Conservation (phyloP, 2,329 filamentous ascomycete species). For the Penicillium aurantiogriseum region DNA sequence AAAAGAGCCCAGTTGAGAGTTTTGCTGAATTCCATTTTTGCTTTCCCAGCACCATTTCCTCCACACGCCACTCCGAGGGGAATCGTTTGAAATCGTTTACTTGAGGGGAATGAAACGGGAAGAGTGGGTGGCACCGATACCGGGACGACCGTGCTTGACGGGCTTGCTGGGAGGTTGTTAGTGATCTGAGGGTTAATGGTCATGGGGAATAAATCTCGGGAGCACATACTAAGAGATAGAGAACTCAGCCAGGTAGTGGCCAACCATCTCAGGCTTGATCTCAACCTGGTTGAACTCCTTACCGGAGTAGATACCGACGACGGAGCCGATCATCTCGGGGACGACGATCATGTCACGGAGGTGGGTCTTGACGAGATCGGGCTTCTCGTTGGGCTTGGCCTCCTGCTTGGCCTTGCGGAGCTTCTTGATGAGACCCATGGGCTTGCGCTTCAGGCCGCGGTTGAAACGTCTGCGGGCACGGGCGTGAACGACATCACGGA, state of each 20-base stretch:
- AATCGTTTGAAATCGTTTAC: constrained; percentile 59
- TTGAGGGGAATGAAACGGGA: constrained; percentile 99
- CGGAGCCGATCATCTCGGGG: constrained; percentile 98
- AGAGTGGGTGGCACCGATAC: constrained; percentile 99
- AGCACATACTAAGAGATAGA: constrained; percentile 96
- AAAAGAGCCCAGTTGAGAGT: constrained; percentile 34
- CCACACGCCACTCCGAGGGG: constrained; percentile 40
- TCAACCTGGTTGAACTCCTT: constrained; percentile 99
- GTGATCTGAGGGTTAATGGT: constrained; percentile 25
- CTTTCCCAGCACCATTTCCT: constrained; percentile 37
- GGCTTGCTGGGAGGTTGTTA: constrained; percentile 75
- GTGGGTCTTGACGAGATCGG: constrained; percentile 98
- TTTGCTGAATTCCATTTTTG: constrained; percentile 34
- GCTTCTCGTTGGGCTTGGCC: constrained; percentile 99
- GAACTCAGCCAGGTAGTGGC: constrained; percentile 99
- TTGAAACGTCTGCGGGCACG: constrained; percentile 99
- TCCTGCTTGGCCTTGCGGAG: constrained; percentile 99
- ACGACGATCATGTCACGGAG: constrained; percentile 99
- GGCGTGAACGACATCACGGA: constrained; percentile 98
- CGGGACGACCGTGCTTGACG: constrained; percentile 99
- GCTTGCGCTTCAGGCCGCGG: constrained; percentile 99
- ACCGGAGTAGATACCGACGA: constrained; percentile 98
- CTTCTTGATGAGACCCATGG: constrained; percentile 99
- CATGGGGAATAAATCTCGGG: background rate
- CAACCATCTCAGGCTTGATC: constrained; percentile 99